Base-by-base conservation (phyloP, 2,329 filamentous ascomycete species). In the Coleophoma eucalyptorum region DNA sequence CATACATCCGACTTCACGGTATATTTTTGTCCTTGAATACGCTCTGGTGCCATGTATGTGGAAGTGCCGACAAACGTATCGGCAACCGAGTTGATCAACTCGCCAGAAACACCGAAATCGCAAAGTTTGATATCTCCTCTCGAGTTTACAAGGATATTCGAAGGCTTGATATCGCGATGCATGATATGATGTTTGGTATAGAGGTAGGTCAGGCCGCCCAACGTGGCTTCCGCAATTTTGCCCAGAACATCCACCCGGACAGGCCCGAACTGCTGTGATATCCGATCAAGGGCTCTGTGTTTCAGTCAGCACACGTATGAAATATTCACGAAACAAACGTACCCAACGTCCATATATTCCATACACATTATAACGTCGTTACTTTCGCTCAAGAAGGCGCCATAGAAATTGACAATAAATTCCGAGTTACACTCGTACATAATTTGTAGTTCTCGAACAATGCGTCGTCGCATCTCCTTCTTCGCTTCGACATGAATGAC, bases 301-400 rank as follows among this genome's bases (percentile, higher is more conserved):
- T 18, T 10, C 19, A 20, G 26, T 26, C 4, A 26, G 26, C 26
- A 26, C 26, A 26, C 26, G 26, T 26, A 26, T 26, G 26, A 5
- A 5, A 31, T 10, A 20, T 11, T 12, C 20, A 38, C 46, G 42
- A 52, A 46, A 42, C 51, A 48, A 16, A 37, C 89, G 71, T 80
- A 97, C 94, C 94, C 94, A 67, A 93, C 90, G 71, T 99, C 94
- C 90, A 96, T 96, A 68, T 99, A 97, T 70, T 99, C 94, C 94
- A 99, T 99, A 70, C 94, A 99, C 86, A 99, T 93, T 62, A 97
- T 95, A 52, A 99, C 95, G 73, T 99, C 94, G 66, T 95, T 93
- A 55, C 91, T 91, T 65, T 95, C 89, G 67, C 96, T 97, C 65
- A 97, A 81, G 67, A 97, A 99, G 35, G 94, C 94, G 54, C 94